Evolutionary conservation across 2,329 filamentous ascomycete genomes (phyloP).

Genomic region (Fusarium sp.): DNA sequence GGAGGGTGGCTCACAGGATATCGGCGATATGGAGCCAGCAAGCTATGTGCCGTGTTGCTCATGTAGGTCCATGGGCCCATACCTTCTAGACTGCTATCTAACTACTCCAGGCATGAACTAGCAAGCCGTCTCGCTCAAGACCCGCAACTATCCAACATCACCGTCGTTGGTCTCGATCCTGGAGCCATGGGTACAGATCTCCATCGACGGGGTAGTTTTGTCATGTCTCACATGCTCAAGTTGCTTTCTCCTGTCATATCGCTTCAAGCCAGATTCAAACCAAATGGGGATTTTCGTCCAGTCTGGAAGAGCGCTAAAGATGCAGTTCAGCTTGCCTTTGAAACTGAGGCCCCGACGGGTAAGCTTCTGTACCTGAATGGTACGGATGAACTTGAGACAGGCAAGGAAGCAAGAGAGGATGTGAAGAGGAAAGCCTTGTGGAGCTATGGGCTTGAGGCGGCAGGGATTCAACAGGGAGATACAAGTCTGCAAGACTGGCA

Average conservation of each 20-base stretch:
- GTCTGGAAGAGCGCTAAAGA: slow-evolving; percentile 53
- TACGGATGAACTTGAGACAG: slow-evolving; percentile 46
- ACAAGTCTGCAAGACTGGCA: slow-evolving; percentile 49
- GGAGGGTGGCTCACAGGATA: slow-evolving; percentile 49
- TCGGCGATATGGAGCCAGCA: slow-evolving; percentile 57
- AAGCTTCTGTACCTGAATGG: slow-evolving; percentile 54
- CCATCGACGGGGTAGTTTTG: slow-evolving; percentile 45
- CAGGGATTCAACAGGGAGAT: slow-evolving; percentile 45
- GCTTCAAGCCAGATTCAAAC: slow-evolving; percentile 43
- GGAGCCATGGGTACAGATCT: slow-evolving; percentile 55
- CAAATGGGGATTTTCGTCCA: slow-evolving; percentile 52
- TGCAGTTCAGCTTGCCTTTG: slow-evolving; percentile 51
- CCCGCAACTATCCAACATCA: slow-evolving; percentile 52
- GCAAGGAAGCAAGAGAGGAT: slow-evolving; percentile 50
- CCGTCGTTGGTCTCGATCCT: slow-evolving; percentile 56
- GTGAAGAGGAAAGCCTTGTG: slow-evolving; percentile 51
- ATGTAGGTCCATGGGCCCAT: slow-evolving; percentile 39
- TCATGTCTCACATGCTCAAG: slow-evolving; percentile 44
- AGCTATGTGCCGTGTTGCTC: slow-evolving; percentile 56
- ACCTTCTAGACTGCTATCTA: slow-evolving; percentile 3
- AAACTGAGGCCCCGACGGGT: slow-evolving; percentile 46
- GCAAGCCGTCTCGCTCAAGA: slow-evolving; percentile 53
- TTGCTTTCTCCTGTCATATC: slow-evolving; percentile 45
- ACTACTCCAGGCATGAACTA: slow-evolving; percentile 52
- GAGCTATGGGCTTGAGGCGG: slow-evolving; percentile 48